Evolutionary conservation across 352 stramenopile species (phyloP).

Genomic region (Globisporangium paroecandrum): DNA sequence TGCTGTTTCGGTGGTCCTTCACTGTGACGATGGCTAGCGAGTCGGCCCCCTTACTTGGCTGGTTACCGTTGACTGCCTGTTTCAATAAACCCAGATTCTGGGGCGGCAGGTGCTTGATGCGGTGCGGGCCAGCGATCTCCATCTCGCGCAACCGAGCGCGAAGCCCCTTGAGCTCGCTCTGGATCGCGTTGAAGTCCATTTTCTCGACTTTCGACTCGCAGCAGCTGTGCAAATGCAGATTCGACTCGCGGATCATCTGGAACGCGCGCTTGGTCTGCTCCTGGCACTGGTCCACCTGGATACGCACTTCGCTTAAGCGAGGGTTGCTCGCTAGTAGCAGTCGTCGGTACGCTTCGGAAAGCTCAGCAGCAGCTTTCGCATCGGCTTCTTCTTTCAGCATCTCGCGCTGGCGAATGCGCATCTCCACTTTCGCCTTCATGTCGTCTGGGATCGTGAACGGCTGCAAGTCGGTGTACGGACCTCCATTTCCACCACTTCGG

Average conservation of each 20-base stretch:
- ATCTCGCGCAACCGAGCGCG: constrained; percentile 35
- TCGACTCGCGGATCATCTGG: constrained; percentile 58
- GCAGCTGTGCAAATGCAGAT: constrained; percentile 60
- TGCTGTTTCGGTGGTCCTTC: constrained; percentile 4
- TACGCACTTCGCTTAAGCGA: constrained; percentile 50
- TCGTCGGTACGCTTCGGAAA: constrained; percentile 58
- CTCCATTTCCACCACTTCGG: constrained; percentile 18
- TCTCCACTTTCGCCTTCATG: constrained; percentile 76
- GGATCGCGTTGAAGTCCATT: constrained; percentile 38
- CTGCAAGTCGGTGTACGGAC: constrained; percentile 61
- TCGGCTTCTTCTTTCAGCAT: constrained; percentile 46
- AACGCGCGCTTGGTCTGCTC: constrained; percentile 67
- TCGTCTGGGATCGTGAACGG: constrained; percentile 76
- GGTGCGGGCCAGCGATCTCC: constrained; percentile 17
- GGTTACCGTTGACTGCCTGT: neutral
- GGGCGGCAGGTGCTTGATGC: constrained; percentile 1
- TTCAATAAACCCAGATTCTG: constrained; percentile 2
- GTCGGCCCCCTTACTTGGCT: neutral
- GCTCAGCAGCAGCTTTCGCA: constrained; percentile 35
- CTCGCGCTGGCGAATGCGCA: constrained; percentile 57
- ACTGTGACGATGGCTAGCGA: constrained; percentile 13
- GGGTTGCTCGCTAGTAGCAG: constrained; percentile 60
- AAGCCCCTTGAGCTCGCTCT: constrained; percentile 50
- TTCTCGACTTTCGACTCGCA: constrained; percentile 63
- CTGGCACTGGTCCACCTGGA: constrained; percentile 62